Conservation (phyloP, 371 early-diverging fungal genomes). For the Lichtheimia corymbifera region DNA sequence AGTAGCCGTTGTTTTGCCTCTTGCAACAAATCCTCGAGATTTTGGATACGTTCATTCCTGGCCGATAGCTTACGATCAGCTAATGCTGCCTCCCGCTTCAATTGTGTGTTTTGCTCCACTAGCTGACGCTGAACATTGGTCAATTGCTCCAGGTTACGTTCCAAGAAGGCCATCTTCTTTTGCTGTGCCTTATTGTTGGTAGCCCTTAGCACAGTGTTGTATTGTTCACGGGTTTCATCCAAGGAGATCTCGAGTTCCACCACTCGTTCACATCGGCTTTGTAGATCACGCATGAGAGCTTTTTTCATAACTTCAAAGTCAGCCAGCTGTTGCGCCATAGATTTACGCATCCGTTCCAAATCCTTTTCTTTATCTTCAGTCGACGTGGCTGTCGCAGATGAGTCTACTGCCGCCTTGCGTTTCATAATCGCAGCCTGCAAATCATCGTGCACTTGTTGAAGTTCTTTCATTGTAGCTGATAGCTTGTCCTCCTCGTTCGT, state of each 20-base stretch:
- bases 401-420: slow-evolving; percentile 18
- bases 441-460: slow-evolving; percentile 66
- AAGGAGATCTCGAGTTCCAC: slow-evolving; percentile 93
- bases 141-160: slow-evolving; percentile 93
- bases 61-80: slow-evolving; percentile 88
- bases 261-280: slow-evolving; percentile 91
- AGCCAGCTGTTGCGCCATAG: slow-evolving; percentile 85
- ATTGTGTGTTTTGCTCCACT: slow-evolving; percentile 88
- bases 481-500: slow-evolving; percentile 72
- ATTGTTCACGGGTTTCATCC: slow-evolving; percentile 90
- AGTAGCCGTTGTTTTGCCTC: slow-evolving; percentile 73
- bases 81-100: slow-evolving; percentile 89
- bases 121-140: slow-evolving; percentile 93
- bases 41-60: slow-evolving; percentile 90
- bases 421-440: slow-evolving; percentile 43
- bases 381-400: neutral
- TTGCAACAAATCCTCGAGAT: slow-evolving; percentile 80
- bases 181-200: slow-evolving; percentile 83
- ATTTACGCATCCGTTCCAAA: slow-evolving; percentile 83
- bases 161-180: slow-evolving; percentile 94
- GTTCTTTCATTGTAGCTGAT: slow-evolving; percentile 55
- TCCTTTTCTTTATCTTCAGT: slow-evolving; percentile 75
- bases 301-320: slow-evolving; percentile 97
- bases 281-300: slow-evolving; percentile 92
- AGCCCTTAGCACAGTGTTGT: slow-evolving; percentile 78